These are phyloP conservation scores for Coemansia sp. DNA, from an alignment of 371 early-diverging fungal genomes.

Conservation along the genomic window DNA sequence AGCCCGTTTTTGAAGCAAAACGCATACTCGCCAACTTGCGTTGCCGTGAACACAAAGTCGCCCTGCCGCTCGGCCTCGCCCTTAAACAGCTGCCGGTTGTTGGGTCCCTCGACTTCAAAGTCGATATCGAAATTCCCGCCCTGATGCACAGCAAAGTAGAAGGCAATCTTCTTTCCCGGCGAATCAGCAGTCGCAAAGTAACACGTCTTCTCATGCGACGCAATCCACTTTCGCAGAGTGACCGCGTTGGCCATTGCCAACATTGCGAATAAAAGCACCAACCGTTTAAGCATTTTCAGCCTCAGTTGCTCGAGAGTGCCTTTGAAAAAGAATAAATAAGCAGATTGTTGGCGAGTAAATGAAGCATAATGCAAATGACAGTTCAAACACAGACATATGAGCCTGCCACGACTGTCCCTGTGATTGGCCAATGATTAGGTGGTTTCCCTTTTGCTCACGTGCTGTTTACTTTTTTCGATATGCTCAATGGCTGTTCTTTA, in stretches of 20 bases:
- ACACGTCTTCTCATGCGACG: slow-evolving; percentile 83
- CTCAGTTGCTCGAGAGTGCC: not conserved
- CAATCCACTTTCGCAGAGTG: slow-evolving; percentile 82
- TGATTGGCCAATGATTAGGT: slow-evolving; percentile 26
- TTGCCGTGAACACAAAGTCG: slow-evolving; percentile 84
- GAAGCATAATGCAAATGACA: slow-evolving; percentile 7
- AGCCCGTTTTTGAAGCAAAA: slow-evolving; percentile 91
- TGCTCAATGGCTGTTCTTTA: not conserved
- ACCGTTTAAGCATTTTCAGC: slow-evolving; percentile 34
- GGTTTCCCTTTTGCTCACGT: slow-evolving; percentile 3
- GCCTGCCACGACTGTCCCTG: slow-evolving; percentile 25
- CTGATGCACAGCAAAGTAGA: slow-evolving; percentile 94
- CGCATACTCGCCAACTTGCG: slow-evolving; percentile 78
- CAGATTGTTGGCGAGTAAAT: slow-evolving; percentile 2
- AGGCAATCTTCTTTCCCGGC: slow-evolving; percentile 81
- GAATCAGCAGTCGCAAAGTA: slow-evolving; percentile 70
- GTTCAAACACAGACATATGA: slow-evolving; percentile 7
- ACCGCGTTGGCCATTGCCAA: slow-evolving; percentile 52
- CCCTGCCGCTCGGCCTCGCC: slow-evolving; percentile 86
- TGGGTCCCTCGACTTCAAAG: slow-evolving; percentile 74
- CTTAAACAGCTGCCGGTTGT: slow-evolving; percentile 58
- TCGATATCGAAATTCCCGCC: slow-evolving; percentile 93
- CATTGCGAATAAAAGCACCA: slow-evolving; percentile 45
- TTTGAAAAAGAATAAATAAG: slow-evolving; percentile 2
- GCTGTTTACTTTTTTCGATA: not conserved